Base-by-base conservation (phyloP, 148 eudicot genomes). In the Vaccinium vitisidaea region DNA sequence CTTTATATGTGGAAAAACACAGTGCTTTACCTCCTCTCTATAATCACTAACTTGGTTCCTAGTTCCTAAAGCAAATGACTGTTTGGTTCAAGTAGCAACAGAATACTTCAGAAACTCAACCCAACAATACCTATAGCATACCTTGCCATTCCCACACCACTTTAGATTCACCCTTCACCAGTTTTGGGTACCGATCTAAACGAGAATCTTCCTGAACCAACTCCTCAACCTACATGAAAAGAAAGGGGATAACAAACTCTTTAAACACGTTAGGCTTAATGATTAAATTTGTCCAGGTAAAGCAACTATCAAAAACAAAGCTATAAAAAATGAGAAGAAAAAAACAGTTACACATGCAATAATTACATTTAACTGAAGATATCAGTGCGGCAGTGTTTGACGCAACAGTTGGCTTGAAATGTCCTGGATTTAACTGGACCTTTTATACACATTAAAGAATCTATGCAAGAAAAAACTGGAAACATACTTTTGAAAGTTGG, bases 111-210 rank as follows among this genome's bases (percentile, higher is more conserved):
- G 48, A 58, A 21, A 49, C 30, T 84, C 75, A 77, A 25, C 18
- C 59, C 16, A 6, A 71, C 23, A 25, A 69, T 82, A 69, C 23
- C 15, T 32, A 49, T 77, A 61, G 58, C 76, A 53, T 93, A 96
- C 99, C 99, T 96, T 96, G 98, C 99, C 98, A 96, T 88, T 96
- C 99, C 99, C 99, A 96, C 79, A 96, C 99, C 86, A 93, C 99
- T 84, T 93, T 96, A 15, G 94, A 87, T 87, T 96, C 99, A 83
- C 99, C 99, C 91, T 94, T 96, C 85, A 96, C 95, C 83, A 96
- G 85, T 87, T 90, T 94, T 27, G 98, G 99, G 87, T 93, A 96
- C 80, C 88, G 89, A 80, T 94, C 98, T 82, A 96, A 81, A 73
- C 99, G 97, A 85, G 99, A 93, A 91, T 96, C 99, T 81, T 91